Evolutionary conservation across 352 stramenopile species (phyloP), one percentile per base, ranked within the genome.

Genomic region (Lagenidium sp.): DNA sequence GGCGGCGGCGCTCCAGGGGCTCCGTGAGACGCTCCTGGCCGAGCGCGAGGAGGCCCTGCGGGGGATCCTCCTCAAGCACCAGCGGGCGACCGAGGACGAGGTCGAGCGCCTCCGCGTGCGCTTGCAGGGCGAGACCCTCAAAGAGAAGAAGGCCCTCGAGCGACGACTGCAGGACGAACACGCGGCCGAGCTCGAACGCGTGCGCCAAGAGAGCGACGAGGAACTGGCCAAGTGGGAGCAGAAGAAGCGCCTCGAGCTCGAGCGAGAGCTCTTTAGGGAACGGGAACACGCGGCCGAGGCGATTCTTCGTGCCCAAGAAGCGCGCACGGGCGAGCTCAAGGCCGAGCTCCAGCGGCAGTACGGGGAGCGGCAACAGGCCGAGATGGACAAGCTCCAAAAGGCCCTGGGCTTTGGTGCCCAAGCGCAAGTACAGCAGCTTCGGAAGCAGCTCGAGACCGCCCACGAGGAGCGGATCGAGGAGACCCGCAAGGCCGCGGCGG

Each of bases 371-470:
- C 56, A 84, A 43, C 41, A 57, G 40, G 28, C 35, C 4, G 70
- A 82, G 44, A 36, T 86, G 29, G 48, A 77, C 16, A 84, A 86
- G 43, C 48, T 86, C 19, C 56, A 67, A 15, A 80, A 75, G 34
- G 71, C 64, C 3, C 53, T 86, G 22, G 50, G 57, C 10, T 75
- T 82, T 45, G 74, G 74, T 12, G 63, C 70, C 3, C 73, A 85
- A 44, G 68, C 69, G 3, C 73, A 85, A 19, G 16, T 82, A 11
- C 69, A 85, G 45, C 70, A 82, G 28, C 51, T 85, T 11, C 61
- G 63, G 6, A 65, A 60, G 19, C 41, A 58, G 31, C 34, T 84
- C 30, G 60, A 78, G 23, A 49, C 47, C 3, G 45, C 68, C 10
- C 57, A 81, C 6, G 66, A 81, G 11, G 53, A 65, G 7, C 59